These are phyloP conservation scores for Thielaviopsis euricoi DNA, from an alignment of 2,329 filamentous ascomycete species.

Conservation along the genomic window DNA sequence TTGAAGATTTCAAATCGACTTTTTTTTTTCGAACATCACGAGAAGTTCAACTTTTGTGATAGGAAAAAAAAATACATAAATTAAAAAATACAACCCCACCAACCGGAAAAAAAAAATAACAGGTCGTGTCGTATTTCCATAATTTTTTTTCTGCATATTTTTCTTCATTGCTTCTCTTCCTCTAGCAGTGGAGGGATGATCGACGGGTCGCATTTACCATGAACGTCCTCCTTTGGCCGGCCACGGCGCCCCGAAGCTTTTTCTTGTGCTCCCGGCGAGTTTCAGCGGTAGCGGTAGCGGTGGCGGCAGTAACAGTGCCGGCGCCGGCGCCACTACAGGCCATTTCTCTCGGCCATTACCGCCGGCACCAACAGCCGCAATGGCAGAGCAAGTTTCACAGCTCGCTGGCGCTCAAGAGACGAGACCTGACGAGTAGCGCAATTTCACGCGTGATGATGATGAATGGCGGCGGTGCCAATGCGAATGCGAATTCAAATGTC, in stretches of 20 bases:
- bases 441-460: no score
- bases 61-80: not conserved
- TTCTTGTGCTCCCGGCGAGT: not conserved
- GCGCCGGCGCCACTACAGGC: no score
- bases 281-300: not conserved
- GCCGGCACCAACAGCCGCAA: not conserved
- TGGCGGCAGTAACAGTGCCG: no score
- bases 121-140: not conserved
- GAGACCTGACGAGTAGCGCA: no score
- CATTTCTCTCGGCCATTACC: no score
- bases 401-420: not conserved
- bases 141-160: not conserved
- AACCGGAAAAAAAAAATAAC: not conserved
- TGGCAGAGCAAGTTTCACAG: not conserved
- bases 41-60: no score
- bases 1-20: no score
- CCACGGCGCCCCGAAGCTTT: not conserved
- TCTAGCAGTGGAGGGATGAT: not conserved
- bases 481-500: not conserved
- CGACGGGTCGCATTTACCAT: not conserved
- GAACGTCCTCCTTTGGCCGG: constrained; percentile 9
- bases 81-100: not conserved
- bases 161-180: not conserved
- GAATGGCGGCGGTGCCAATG: no score
- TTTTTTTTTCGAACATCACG: no score